Base-by-base conservation (phyloP, 345 rosid genomes). In the Punica granatum region DNA sequence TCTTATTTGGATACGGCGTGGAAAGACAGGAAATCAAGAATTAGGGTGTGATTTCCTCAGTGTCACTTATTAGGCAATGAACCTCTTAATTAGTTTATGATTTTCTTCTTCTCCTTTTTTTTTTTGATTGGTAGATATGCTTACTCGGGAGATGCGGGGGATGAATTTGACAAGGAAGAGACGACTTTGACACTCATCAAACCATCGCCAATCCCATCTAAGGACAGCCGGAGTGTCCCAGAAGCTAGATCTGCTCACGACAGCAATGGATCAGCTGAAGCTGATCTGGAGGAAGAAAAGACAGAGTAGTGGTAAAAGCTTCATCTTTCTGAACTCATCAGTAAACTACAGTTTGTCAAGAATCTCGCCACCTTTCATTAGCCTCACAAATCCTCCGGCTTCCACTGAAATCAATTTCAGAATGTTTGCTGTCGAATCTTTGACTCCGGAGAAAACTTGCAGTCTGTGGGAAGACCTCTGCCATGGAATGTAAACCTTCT, bases 101-200 rank as follows among this genome's bases (percentile, higher is more conserved):
- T 41, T 7, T 41, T 41, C 14, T 0, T 11, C 14, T 2, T 3
- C 14, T 41, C 10, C 6, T 53, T 23, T 18, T 51, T 4, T 3
- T 53, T 25, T 53, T 25, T 23, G 1, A 28, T 56, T 56, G 61
- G 4, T 78, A 94, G 99, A 81, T 94, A 91, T 37, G 90, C 99
- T 23, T 94, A 86, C 67, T 86, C 81, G 0, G 91, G 74, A 4
- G 99, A 94, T 25, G 61, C 76, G 26, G 82, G 76, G 0, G 96
- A 83, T 34, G 97, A 84, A 67, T 88, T 91, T 46, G 97, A 91
- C 74, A 86, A 78, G 80, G 99, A 91, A 16, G 88, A 83, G 60
- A 80, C 85, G 41, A 74, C 75, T 51, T 78, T 94, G 80, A 85
- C 87, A 10, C 92, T 94, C 62, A 85, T 91, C 49, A 94, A 91